Conservation (phyloP, 2,329 filamentous ascomycete genomes). For the Xylariaceae sp. region DNA sequence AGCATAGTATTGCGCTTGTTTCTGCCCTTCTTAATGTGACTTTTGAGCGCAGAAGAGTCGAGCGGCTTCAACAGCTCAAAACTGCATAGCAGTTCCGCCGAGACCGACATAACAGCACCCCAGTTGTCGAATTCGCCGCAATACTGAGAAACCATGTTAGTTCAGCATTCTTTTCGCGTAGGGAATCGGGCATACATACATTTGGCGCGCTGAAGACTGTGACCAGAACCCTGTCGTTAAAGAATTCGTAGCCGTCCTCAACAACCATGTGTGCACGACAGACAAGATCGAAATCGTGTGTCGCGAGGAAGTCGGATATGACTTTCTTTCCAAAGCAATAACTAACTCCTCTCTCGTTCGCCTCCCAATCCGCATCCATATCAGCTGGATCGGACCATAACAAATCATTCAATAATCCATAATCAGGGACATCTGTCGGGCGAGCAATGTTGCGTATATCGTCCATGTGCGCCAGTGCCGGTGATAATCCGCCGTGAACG, state of each 20-base stretch:
- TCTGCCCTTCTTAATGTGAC: slow-evolving; percentile 95
- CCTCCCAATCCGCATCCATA: slow-evolving; percentile 97
- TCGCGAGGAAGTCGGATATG: slow-evolving; percentile 89
- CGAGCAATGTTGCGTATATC: slow-evolving; percentile 94
- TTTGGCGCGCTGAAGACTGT: slow-evolving; percentile 98
- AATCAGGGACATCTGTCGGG: slow-evolving; percentile 95
- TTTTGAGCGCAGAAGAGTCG: slow-evolving; percentile 93
- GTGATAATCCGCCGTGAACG: slow-evolving; percentile 90
- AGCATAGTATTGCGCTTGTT: slow-evolving; percentile 93
- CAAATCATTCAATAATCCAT: slow-evolving; percentile 89
- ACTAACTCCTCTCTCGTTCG: slow-evolving; percentile 92
- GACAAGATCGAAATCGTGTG: slow-evolving; percentile 95
- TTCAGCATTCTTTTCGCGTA: slow-evolving; percentile 15
- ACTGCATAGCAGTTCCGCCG: slow-evolving; percentile 85
- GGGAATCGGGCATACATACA: slow-evolving; percentile 48
- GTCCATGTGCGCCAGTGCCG: slow-evolving; percentile 92
- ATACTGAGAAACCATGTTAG: slow-evolving; percentile 54
- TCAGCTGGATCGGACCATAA: slow-evolving; percentile 97
- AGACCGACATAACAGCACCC: slow-evolving; percentile 98
- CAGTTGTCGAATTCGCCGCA: slow-evolving; percentile 99
- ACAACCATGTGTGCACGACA: slow-evolving; percentile 99
- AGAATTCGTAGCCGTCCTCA: slow-evolving; percentile 98
- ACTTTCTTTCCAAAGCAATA: slow-evolving; percentile 99
- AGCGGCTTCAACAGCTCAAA: slow-evolving; percentile 96
- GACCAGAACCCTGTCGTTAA: slow-evolving; percentile 88